Evolutionary conservation across 2,329 filamentous ascomycete species (phyloP), one percentile per base, ranked within the genome.

Genomic region (Microcyclospora pomicola): DNA sequence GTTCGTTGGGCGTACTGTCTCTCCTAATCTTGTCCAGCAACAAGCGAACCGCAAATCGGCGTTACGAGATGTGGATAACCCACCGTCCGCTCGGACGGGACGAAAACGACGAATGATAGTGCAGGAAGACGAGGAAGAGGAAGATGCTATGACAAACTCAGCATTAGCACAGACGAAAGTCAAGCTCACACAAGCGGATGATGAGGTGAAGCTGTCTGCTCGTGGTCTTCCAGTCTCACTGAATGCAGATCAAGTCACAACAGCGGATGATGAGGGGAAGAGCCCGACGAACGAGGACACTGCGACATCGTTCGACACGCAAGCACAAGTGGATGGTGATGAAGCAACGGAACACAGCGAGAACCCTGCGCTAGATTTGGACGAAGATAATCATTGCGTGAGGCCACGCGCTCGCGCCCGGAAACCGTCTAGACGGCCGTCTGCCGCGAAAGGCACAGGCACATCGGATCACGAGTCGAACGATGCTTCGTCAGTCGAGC

Each of bases 21-120:
- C 44, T 15, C 52, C 48, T n/a, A 55, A 33, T 31, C 47, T 58
- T 9, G 52, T 49, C 36, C 54, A 59, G 34, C 54, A 56, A 39
- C 55, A 58, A 39, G 52, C 51, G n/a, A 45, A 38, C 9, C 45
- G 55, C n/a, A 42, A 50, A 35, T 41, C 44, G 9, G 45, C 44
- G 14, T 36, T 49, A 9, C 28, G 36, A 19, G 45, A 50, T 19
- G 15, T 46, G 11, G 32, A 43, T 16, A 43, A 47, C 10, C 34
- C 19, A 7, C 19, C 19, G 4, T 24, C 19, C 19, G 19, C 19
- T 24, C 19, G 7, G 19, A 31, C 30, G 9, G 12, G 12, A 6
- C 30, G 30, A 4, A 38, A 38, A 31, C 15, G 19, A 11, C 6
- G 12, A 15, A 37, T 31, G 15, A 30, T 36, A 12, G 15, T 37